Conservation (phyloP, 345 rosid species). For the Pistacia integerrima region DNA sequence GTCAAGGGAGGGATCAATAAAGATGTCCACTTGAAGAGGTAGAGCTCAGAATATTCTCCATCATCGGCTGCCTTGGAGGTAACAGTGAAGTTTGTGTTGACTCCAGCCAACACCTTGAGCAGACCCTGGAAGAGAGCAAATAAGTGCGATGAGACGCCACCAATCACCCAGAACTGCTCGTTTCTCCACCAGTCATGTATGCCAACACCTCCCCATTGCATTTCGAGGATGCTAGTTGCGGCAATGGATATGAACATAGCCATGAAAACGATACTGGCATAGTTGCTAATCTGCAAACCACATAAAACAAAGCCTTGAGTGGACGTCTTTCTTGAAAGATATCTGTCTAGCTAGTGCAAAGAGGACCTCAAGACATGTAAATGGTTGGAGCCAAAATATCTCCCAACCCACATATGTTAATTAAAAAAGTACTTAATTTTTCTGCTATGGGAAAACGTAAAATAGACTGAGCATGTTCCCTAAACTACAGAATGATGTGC, state of each 20-base stretch:
- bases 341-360: not conserved
- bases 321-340: no score
- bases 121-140: conserved; percentile 74
- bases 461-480: not conserved
- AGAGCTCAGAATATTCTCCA: conserved; percentile 64
- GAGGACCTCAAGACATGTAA: not conserved
- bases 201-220: conserved; percentile 82
- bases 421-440: not conserved
- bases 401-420: not conserved
- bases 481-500: conserved; percentile 2
- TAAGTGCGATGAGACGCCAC: conserved; percentile 63
- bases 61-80: conserved; percentile 69
- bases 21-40: conserved; percentile 68
- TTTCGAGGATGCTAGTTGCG: conserved; percentile 61
- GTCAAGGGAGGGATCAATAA: conserved; percentile 61
- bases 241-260: conserved; percentile 61
- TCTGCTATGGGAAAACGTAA: not conserved
- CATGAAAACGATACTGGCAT: conserved; percentile 57
- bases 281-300: conserved; percentile 56
- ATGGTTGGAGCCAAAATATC: not conserved
- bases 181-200: conserved; percentile 82
- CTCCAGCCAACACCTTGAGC: conserved; percentile 72
- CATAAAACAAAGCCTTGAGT: not conserved
- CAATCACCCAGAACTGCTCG: conserved; percentile 79
- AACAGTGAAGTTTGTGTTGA: conserved; percentile 63